These are phyloP conservation scores for Pharnaceum exiguum DNA, from an alignment of 148 eudicot species.

Conservation along the genomic window DNA sequence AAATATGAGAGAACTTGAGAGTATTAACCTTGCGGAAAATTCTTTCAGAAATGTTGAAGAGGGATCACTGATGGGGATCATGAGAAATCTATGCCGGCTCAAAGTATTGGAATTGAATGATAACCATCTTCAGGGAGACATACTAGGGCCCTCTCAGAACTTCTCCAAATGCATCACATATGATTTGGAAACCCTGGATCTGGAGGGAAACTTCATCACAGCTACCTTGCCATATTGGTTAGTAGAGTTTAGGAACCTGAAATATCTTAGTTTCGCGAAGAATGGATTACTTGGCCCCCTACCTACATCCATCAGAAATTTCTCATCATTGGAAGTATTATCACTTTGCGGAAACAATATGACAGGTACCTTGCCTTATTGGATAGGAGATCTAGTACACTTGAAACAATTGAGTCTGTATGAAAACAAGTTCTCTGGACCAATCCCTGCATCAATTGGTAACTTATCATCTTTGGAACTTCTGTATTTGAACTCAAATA, in stretches of 20 bases:
- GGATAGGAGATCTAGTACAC: neutral
- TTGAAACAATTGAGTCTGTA: neutral
- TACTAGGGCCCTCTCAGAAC: neutral
- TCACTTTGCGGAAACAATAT: neutral
- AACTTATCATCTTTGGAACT: neutral
- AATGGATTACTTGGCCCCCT: no score
- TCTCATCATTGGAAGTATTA: neutral
- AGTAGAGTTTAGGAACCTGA: no score
- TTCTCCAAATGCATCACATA: neutral
- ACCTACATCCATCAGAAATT: no score
- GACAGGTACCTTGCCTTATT: slow-evolving; percentile 4
- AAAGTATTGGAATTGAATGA: neutral
- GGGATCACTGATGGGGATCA: slow-evolving; percentile 15
- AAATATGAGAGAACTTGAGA: neutral
- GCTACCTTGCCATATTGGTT: no score
- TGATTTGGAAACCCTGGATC: no score
- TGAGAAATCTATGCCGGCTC: slow-evolving; percentile 5
- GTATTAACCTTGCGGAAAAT: slow-evolving; percentile 2
- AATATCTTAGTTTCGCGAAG: no score
- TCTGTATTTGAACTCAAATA: neutral
- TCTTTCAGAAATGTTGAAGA: slow-evolving; percentile 15
- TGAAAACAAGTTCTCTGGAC: neutral
- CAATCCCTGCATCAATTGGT: neutral
- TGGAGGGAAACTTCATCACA: no score
- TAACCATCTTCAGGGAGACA: neutral